A percentile compares a stretch with the other conserved stretches of the same genome.
phyloP scores from a whole-genome alignment of 345 rosid species.

The Luvunga scandens region DNA sequence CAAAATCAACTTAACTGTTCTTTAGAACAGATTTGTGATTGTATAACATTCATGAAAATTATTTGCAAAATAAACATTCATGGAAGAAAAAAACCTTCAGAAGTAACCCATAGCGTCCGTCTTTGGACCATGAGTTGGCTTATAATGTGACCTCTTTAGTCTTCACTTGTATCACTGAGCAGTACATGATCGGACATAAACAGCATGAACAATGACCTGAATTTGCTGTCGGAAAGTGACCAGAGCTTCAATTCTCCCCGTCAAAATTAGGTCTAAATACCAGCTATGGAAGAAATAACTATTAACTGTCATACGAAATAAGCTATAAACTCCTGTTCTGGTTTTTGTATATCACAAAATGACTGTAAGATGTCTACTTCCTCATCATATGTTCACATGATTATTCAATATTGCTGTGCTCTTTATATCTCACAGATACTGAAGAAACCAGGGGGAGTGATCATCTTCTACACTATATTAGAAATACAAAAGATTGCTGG shows the following conservation, averaged over 20 bases:
- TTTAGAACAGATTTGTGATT: too few relatives aligned
- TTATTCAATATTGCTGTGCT: not conserved
- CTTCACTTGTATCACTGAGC: not conserved
- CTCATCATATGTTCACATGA: not conserved
- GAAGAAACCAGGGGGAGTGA: not conserved
- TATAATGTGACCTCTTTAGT: not conserved
- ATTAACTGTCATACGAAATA: not conserved
- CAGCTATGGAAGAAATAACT: not conserved
- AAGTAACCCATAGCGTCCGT: not conserved
- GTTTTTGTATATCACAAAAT: not conserved
- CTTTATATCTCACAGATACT: not conserved
- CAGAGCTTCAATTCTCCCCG: not conserved
- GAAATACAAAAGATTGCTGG: not conserved
- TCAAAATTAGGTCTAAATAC: not conserved
- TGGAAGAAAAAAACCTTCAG: too few relatives aligned
- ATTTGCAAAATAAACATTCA: too few relatives aligned
- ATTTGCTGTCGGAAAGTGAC: not conserved
- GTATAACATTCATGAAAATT: too few relatives aligned
- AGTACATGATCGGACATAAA: not conserved
- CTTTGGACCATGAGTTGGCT: not conserved
- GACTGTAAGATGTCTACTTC: not conserved
- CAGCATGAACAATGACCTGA: constrained; percentile 2
- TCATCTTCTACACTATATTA: not conserved
- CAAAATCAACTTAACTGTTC: too few relatives aligned
- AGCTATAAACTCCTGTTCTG: not conserved